A percentile compares a stretch with the other conserved stretches of the same genome.
These are phyloP conservation scores for Penicillium frequentans DNA, from an alignment of 2,329 filamentous ascomycete species.

Conservation along the genomic window DNA sequence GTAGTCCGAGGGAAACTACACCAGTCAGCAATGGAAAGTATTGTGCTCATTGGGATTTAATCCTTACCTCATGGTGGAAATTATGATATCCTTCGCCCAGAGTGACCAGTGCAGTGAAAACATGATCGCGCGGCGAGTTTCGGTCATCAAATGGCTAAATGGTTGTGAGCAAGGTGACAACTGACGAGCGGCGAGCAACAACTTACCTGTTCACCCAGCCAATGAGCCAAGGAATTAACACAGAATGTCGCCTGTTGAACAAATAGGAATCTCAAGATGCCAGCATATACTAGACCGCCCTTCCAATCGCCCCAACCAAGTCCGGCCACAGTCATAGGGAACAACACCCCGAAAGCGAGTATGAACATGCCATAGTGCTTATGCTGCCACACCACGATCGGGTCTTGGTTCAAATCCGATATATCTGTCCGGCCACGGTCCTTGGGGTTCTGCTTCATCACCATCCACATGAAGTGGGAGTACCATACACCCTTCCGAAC, in stretches of 20 bases:
- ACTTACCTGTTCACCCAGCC: slow-evolving; percentile 69
- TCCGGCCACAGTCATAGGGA: slow-evolving; percentile 71
- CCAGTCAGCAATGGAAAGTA: not conserved
- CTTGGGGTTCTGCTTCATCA: slow-evolving; percentile 92
- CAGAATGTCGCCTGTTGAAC: slow-evolving; percentile 93
- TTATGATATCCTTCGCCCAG: slow-evolving; percentile 91
- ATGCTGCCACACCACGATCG: slow-evolving; percentile 85
- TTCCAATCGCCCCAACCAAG: slow-evolving; percentile 78
- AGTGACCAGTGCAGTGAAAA: slow-evolving; percentile 81
- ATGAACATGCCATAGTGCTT: slow-evolving; percentile 70
- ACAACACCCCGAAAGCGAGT: slow-evolving; percentile 74
- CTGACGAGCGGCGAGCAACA: not conserved
- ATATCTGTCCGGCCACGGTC: slow-evolving; percentile 85
- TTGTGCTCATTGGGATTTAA: not conserved
- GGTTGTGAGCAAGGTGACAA: not conserved
- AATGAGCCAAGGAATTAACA: slow-evolving; percentile 87
- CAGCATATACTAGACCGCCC: slow-evolving; percentile 81
- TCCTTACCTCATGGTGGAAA: slow-evolving; percentile 75
- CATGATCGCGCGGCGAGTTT: slow-evolving; percentile 85
- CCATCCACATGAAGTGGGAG: slow-evolving; percentile 86
- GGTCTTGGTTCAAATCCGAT: slow-evolving; percentile 81
- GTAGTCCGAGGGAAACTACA: slow-evolving; percentile 9
- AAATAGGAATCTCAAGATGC: slow-evolving; percentile 83
- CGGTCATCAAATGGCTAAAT: slow-evolving; percentile 81
- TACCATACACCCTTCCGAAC: slow-evolving; percentile 85